Base-by-base conservation (phyloP, 208 protist species). In the Herpetomonas tarakana region DNA sequence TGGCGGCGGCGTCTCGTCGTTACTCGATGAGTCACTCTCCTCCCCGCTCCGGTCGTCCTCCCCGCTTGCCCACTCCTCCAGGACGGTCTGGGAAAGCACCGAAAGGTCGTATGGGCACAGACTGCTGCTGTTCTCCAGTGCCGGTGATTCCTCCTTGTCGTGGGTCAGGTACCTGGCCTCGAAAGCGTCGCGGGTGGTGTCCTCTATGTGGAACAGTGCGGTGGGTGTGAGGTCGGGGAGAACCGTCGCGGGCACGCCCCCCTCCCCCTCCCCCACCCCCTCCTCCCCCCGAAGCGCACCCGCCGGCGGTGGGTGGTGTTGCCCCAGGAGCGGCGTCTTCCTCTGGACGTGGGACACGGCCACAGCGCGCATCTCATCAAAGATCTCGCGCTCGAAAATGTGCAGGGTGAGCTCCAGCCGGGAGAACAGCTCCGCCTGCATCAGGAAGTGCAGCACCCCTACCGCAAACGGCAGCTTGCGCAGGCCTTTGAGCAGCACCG, bases 401-500 rank as follows among this genome's bases (percentile, higher is more conserved):
- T 94, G 83, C 19, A 94, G 64, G 22, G 68, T 88, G 27, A 94
- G 68, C 35, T 80, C 73, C 24, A 94, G 75, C 31, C 78, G 71
- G n/a, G 62, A 54, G 60, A 94, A 94, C 21, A 86, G 65, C 18
- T 78, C 75, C 0, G 74, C 68, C 2, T 64, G 78, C 2, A 90
- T 55, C 26, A 92, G 71, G 11, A 81, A 52, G 31, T 86, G 80
- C 39, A 92, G 59, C 30, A 76, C 76, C 22, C 66, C 88, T 12
- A 90, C 70, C 16, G 87, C 87, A 52, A 74, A 88, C 21, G 78
- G 78, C 30, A 91, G 57, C 27, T 65, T 59, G 3, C 72, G 71
- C 21, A 86, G 68, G 12, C 78, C 79, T 1, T 62, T 45, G 24
- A 88, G 47, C 30, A 55, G 22, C 6, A 46, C 58, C 0, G 51